Base-by-base conservation (phyloP, 2,329 filamentous ascomycete genomes). In the Phialophora verrucosa region DNA sequence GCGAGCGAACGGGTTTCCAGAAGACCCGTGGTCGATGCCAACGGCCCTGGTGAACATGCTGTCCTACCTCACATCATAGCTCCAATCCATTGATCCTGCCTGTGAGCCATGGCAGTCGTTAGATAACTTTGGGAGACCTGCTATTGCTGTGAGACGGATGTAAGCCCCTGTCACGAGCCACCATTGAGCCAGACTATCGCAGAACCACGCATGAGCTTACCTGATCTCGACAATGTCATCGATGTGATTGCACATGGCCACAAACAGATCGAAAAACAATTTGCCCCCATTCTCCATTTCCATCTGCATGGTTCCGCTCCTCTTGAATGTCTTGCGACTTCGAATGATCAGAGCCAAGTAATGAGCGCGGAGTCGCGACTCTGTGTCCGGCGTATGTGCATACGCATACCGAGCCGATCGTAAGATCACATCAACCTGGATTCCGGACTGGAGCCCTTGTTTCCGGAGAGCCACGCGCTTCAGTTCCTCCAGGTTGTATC, bases 181-280 rank as follows among this genome's bases (percentile, higher is more conserved):
- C 56, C n/a, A 62, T n/a, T 8, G 66, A 62, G 59, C 51, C 59
- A 50, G 44, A 65, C 38, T 65, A 66, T 63, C 68, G 27, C 50
- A 29, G 68, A 60, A 55, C 1, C 49, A 47, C 32, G 32, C n/a
- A 27, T 56, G 17, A 8, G 84, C 86, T 79, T 89, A 90, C 87
- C 87, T 90, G 80, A 92, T 88, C 78, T 95, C 92, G 82, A 92
- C 90, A 82, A 97, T 88, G 81, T 97, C 93, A 86, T 97, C 93
- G 77, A 97, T 90, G 84, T 97, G 93, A 83, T 97, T 97, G 85
- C 92, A 96, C 90, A 97, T 91, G 76, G 93, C 93, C 78, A 97
- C 93, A 80, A 97, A 98, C 81, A 98, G 85, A 85, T 97, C 93
- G 83, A 98, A 98, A 86, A 95, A 97, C 83, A 97, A 86, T 85